These are phyloP conservation scores for Trichoderma atrobrunneum DNA, from an alignment of 2,329 filamentous ascomycete genomes.

Conservation along the genomic window DNA sequence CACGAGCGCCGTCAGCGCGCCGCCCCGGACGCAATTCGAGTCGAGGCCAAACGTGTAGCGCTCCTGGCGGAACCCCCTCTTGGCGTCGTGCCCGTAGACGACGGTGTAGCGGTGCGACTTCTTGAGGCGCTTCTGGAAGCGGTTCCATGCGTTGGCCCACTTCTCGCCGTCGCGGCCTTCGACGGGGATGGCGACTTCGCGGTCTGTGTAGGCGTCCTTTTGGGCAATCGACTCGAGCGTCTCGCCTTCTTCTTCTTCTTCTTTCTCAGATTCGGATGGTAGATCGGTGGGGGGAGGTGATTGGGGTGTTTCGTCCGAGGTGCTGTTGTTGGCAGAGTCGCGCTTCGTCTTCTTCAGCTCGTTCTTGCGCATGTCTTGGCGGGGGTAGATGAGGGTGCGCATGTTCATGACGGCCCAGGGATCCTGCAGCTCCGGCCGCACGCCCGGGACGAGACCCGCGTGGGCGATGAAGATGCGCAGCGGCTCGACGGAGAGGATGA, in stretches of 20 bases:
- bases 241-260: not conserved
- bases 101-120: conserved; percentile 57
- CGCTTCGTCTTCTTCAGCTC: conserved; percentile 24
- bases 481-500: conserved; percentile 72
- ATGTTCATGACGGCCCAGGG: conserved; percentile 88
- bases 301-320: not conserved
- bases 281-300: not conserved
- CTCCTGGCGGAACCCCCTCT: conserved; percentile 58
- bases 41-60: conserved; percentile 82
- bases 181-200: conserved; percentile 36
- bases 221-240: conserved; percentile 5
- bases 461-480: conserved; percentile 72
- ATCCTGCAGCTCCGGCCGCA: conserved; percentile 68
- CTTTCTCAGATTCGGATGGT: conserved; percentile 24
- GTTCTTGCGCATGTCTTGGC: conserved; percentile 39
- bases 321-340: not conserved
- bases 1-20: conserved; percentile 72
- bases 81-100: conserved; percentile 85
- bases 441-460: conserved; percentile 76
- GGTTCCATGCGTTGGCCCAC: conserved; percentile 66
- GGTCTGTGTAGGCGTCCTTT: conserved; percentile 27
- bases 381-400: conserved; percentile 67
- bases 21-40: conserved; percentile 75
- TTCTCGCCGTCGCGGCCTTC: conserved; percentile 53
- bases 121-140: conserved; percentile 40